A percentile compares a stretch with the other conserved stretches of the same genome.
These are phyloP conservation scores for Botrytis galanthina DNA, from an alignment of 2,329 filamentous ascomycete species.

Conservation along the genomic window DNA sequence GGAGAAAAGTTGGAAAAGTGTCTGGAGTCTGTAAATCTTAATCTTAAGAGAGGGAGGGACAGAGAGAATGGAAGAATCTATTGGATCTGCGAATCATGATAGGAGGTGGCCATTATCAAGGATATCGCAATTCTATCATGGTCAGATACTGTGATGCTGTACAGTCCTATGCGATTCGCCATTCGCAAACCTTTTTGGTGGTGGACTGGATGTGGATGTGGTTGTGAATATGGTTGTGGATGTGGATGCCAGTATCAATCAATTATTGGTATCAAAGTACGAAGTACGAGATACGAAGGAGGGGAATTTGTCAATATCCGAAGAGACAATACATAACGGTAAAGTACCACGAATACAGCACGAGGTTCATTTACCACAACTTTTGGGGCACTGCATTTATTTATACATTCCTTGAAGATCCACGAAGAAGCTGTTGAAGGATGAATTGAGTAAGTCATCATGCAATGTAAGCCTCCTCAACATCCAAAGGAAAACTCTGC, in stretches of 20 bases:
- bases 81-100: neutral
- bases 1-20: neutral
- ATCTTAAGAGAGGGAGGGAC: neutral
- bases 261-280: neutral
- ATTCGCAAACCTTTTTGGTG: neutral
- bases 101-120: neutral
- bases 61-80: neutral
- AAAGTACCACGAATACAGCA: conserved; percentile 2
- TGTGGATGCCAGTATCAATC: neutral
- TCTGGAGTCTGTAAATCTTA: neutral
- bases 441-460: neutral
- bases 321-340: neutral
- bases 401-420: neutral
- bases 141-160: neutral
- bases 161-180: neutral
- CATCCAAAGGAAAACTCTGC: neutral
- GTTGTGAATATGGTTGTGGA: neutral
- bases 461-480: neutral
- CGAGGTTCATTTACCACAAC: conserved; percentile 1
- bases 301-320: neutral
- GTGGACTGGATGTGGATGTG: neutral
- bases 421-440: neutral
- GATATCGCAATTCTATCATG: neutral
- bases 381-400: conserved; percentile 3
- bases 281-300: conserved; percentile 1